Evolutionary conservation across 208 protist species (phyloP), one percentile per base, ranked within the genome.

Genomic region (Trypanosoma boissoni): DNA sequence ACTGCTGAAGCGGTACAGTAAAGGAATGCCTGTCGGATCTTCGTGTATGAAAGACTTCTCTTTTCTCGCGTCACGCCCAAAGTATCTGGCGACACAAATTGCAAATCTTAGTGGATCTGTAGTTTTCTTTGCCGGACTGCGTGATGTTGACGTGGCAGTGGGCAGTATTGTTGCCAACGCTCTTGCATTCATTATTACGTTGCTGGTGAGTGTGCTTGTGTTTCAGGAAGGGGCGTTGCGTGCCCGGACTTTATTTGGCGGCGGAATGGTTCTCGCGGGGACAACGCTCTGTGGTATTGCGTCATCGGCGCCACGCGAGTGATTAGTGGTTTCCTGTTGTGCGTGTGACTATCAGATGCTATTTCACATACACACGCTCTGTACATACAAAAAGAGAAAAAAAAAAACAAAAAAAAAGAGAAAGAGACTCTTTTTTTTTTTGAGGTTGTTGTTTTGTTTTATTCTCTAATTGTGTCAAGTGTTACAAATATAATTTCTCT

Each of bases 151-250:
- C 51, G 88, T 95, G 7, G 88, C 80, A 2, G 73, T 92, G 12
- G 83, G 84, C 1, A 92, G 84, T 8, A 83, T 95, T 48, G 85
- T 91, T 0, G 80, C 74, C 50, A 95, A 95, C 37, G 79, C 88
- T 1, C 63, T 95, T 20, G 76, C 88, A 2, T 92, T 95, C 63
- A 78, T 92, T 0, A 82, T 95, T 27, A 95, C 88, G 5, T 71
- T 81, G 28, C 34, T 95, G 16, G 69, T 83, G 48, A 95, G 88
- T 60, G 66, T 74, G 24, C 52, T 90, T 27, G 74, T 89, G 28
- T 29, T 95, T 53, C 49, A 73, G 1, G 88, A 95, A 27, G 80
- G 80, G 23, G 42, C 66, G 23, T 36, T 95, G 51, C 23, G 64
- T 2, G 67, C 74, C 6, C 65, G 65, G 16, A 77, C 80, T 2